Evolutionary conservation across 257 asterid species (phyloP).

Genomic region (Salvia rosmarinus): DNA sequence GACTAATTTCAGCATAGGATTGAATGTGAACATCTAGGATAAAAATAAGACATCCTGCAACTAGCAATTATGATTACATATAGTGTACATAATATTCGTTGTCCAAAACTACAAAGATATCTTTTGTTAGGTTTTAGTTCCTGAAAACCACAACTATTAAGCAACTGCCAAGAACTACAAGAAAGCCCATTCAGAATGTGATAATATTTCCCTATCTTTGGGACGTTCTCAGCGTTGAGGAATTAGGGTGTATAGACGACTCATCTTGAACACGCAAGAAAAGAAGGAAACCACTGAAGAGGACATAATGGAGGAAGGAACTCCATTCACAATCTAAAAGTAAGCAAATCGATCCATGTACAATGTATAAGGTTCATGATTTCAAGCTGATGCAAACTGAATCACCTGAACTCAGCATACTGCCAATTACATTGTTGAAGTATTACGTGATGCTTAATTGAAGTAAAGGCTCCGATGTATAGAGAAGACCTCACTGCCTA

Average conservation of each 20-base stretch:
- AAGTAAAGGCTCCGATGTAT: background rate
- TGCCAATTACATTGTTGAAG: background rate
- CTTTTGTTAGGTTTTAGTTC: background rate
- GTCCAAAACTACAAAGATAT: background rate
- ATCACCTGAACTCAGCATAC: background rate
- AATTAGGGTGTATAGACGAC: background rate
- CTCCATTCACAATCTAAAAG: background rate
- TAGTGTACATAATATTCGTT: background rate
- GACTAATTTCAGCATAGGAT: background rate
- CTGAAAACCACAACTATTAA: background rate
- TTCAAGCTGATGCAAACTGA: background rate
- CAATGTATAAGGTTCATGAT: background rate
- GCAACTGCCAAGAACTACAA: background rate
- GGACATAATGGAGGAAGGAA: background rate
- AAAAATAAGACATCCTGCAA: slow-evolving; percentile 7
- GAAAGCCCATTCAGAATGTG: background rate
- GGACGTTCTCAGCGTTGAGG: background rate
- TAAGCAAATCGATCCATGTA: background rate
- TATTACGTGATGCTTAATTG: background rate
- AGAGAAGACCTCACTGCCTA: background rate
- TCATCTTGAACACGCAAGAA: background rate
- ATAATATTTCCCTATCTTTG: background rate
- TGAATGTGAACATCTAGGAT: background rate
- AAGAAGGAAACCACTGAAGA: background rate
- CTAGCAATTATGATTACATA: background rate